Evolutionary conservation across 768 basidiomycete genomes (phyloP), one percentile per base, ranked within the genome.

Genomic region (Candolleomyces eurysporus): DNA sequence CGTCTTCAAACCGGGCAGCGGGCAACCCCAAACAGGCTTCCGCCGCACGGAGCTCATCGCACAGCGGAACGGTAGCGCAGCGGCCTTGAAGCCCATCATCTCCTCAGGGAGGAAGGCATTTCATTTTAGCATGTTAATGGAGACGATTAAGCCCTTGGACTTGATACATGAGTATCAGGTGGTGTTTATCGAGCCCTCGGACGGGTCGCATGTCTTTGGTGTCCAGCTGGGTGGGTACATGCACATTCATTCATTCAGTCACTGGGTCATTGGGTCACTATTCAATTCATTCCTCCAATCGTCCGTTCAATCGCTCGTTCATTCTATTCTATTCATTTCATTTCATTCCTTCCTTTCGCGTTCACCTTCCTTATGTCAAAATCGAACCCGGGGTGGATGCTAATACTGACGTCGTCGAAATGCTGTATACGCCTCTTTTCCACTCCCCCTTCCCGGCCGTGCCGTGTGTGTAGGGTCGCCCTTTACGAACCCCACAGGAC

Each of bases 11-110:
- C 82, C 86, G 4, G 72, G 79, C 16, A 73, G 71, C 0, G 55
- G 55, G 21, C 62, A 54, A 4, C 82, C 83, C 0, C 85, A 87
- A 67, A 72, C 69, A 48, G 85, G 85, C 7, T 87, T 86, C 73
- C 77, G 84, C 16, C 78, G 84, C 32, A 84, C 84, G 0, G 86
- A 88, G 60, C 67, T 88, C 60, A 84, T 87, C 59, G 82, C 84
- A 0, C 77, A 82, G 61, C 74, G 70, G 42, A 69, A 79, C 52
- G 70, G 72, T 31, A 76, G 76, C 64, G 70, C 75, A 22, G 65
- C 74, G 9, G 72, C 69, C 46, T 68, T 84, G 49, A 70, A 78
- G 58, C 65, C 70, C 2, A 64, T 73, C 19, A 75, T 82, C 63
- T 81, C 85, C 63, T 71, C 67, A 7, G 79, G 78, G 36, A 75